Percentiles rank a stretch among this genome's conserved stretches.
Conservation (phyloP, 805 yeast species). For the Zygosaccharomyces pseudorouxii region DNA sequence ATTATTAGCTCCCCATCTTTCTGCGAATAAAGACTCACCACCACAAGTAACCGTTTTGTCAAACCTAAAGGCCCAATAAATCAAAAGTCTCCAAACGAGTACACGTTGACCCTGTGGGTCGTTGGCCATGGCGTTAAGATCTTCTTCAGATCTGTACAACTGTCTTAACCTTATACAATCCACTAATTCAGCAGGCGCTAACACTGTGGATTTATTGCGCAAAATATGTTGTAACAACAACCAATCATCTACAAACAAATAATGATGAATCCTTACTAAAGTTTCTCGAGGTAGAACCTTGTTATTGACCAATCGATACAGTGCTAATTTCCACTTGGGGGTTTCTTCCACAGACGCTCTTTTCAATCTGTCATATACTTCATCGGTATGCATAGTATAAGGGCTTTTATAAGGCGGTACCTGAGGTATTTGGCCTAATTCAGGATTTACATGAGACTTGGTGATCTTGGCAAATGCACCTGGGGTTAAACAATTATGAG, state of each 20-base stretch:
- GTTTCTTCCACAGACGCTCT: slow-evolving; percentile 35
- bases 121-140: slow-evolving; percentile 33
- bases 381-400: slow-evolving; percentile 40
- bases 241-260: slow-evolving; percentile 35
- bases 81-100: slow-evolving; percentile 38
- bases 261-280: slow-evolving; percentile 50
- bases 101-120: slow-evolving; percentile 38
- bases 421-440: slow-evolving; percentile 15
- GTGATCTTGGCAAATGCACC: slow-evolving; percentile 32
- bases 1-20: slow-evolving; percentile 34
- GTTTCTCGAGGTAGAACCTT: slow-evolving; percentile 40
- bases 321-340: slow-evolving; percentile 40
- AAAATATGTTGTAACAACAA: slow-evolving; percentile 20
- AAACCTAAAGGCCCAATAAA: slow-evolving; percentile 40
- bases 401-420: slow-evolving; percentile 39
- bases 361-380: slow-evolving; percentile 37
- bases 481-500: slow-evolving; percentile 56
- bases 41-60: slow-evolving; percentile 28
- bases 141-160: slow-evolving; percentile 39
- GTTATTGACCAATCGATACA: slow-evolving; percentile 37
- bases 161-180: slow-evolving; percentile 55
- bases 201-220: slow-evolving; percentile 16
- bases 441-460: slow-evolving; percentile 26
- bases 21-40: slow-evolving; percentile 35
- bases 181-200: slow-evolving; percentile 48